Percentiles rank a stretch among this genome's conserved stretches.
Evolutionary conservation across 1,284 basidiomycete species (phyloP).

Genomic region (Wallemia ichthyophaga): DNA sequence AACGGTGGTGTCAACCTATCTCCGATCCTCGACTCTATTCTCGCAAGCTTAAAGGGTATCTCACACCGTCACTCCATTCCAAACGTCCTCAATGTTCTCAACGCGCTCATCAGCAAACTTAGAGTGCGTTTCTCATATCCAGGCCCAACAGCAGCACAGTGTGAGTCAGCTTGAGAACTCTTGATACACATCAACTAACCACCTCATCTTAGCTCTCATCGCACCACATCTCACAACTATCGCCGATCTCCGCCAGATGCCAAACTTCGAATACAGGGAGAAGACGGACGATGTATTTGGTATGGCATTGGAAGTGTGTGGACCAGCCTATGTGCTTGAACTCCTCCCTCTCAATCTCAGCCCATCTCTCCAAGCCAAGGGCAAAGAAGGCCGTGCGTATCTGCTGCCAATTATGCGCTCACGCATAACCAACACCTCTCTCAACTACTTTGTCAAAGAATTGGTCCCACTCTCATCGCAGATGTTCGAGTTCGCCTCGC

Average conservation of each 20-base stretch:
- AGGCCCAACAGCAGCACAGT: conserved; percentile 17
- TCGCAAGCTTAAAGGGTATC: conserved; percentile 7
- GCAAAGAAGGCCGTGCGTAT: conserved; percentile 41
- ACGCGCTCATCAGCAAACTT: conserved; percentile 19
- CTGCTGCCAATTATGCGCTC: conserved; percentile 67
- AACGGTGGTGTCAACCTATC: neutral
- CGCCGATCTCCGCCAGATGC: conserved; percentile 41
- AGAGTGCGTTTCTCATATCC: conserved; percentile 12
- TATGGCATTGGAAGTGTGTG: conserved; percentile 54
- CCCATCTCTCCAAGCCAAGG: conserved; percentile 40
- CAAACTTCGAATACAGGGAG: conserved; percentile 71
- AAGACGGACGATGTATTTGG: conserved; percentile 52
- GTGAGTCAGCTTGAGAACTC: conserved; percentile 20
- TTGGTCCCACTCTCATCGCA: conserved; percentile 82
- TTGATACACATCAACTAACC: conserved; percentile 10
- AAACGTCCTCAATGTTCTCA: conserved; percentile 31
- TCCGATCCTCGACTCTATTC: neutral
- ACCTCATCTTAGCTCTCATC: conserved; percentile 37
- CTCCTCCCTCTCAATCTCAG: conserved; percentile 63
- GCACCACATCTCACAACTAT: conserved; percentile 41
- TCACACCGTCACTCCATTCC: conserved; percentile 28
- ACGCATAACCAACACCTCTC: conserved; percentile 40
- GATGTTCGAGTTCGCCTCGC: conserved; percentile 58
- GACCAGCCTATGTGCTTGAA: conserved; percentile 46
- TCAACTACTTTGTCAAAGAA: conserved; percentile 58